Evolutionary conservation across 108 stramenopile species (phyloP).

Genomic region (Stephanodiscus triporus): DNA sequence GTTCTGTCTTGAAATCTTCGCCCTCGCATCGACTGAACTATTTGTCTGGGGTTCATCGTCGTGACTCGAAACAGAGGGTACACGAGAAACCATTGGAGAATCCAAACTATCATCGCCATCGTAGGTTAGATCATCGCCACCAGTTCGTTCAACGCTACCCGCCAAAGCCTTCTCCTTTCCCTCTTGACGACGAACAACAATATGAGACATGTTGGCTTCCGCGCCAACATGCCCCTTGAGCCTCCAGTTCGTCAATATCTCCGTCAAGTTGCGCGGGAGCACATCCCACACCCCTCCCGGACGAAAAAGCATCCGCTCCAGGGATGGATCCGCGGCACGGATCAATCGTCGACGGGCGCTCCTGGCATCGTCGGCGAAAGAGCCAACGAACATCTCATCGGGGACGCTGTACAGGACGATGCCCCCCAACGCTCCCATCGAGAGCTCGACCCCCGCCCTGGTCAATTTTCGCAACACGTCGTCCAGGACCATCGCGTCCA

Average conservation of each 20-base stretch:
- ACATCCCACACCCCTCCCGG: slow-evolving; percentile 42
- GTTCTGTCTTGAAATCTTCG: not conserved
- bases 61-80: not conserved
- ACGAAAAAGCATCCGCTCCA: slow-evolving; percentile 29
- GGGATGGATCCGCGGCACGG: slow-evolving; percentile 31
- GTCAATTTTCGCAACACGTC: slow-evolving; percentile 18
- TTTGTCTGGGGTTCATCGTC: not conserved
- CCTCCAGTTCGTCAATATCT: slow-evolving; percentile 7
- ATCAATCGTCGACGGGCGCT: slow-evolving; percentile 30
- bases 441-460: slow-evolving; percentile 13
- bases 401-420: slow-evolving; percentile 38
- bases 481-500: slow-evolving; percentile 38
- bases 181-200: not conserved
- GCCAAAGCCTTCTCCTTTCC: not conserved
- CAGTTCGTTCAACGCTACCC: not conserved
- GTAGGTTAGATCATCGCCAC: slow-evolving; percentile 1
- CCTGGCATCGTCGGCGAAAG: not conserved
- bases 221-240: not conserved
- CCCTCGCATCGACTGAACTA: not conserved
- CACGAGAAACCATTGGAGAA: slow-evolving; percentile 8
- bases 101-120: slow-evolving; percentile 19
- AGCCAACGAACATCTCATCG: slow-evolving; percentile 14
- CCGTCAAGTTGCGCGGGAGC: slow-evolving; percentile 22
- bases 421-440: slow-evolving; percentile 21
- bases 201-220: not conserved